phyloP scores from a whole-genome alignment of 176 grass and related monocot genomes.

The maize (Zea mays) region Zm-B73-REFERENCE-NAM-5.0 NC_050097.1:208609501-208610000 shows the following conservation, averaged over 20 bases:
- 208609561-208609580: slow-evolving; percentile 78
- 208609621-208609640: slow-evolving; percentile 87
- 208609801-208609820: slow-evolving; percentile 93
- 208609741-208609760: slow-evolving; percentile 79
- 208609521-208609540: slow-evolving; percentile 68
- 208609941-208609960: slow-evolving; percentile 86
- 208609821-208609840: slow-evolving; percentile 97
- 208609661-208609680: slow-evolving; percentile 77
- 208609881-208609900: slow-evolving; percentile 82
- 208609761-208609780: slow-evolving; percentile 88
- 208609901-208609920: slow-evolving; percentile 83
- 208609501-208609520: slow-evolving; percentile 68
- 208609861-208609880: slow-evolving; percentile 65
- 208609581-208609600: slow-evolving; percentile 79
- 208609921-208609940: slow-evolving; percentile 76
- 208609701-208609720: slow-evolving; percentile 92
- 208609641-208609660: slow-evolving; percentile 74
- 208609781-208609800: slow-evolving; percentile 83
- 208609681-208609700: slow-evolving; percentile 98
- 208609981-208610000: slow-evolving; percentile 71
- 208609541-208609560: slow-evolving; percentile 82
- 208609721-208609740: slow-evolving; percentile 84
- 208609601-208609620: slow-evolving; percentile 71
- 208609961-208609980: slow-evolving; percentile 89
- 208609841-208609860: slow-evolving; percentile 81